Evolutionary conservation across 1,284 basidiomycete genomes (phyloP).

Genomic region (Hypsizygus ulmarius): DNA sequence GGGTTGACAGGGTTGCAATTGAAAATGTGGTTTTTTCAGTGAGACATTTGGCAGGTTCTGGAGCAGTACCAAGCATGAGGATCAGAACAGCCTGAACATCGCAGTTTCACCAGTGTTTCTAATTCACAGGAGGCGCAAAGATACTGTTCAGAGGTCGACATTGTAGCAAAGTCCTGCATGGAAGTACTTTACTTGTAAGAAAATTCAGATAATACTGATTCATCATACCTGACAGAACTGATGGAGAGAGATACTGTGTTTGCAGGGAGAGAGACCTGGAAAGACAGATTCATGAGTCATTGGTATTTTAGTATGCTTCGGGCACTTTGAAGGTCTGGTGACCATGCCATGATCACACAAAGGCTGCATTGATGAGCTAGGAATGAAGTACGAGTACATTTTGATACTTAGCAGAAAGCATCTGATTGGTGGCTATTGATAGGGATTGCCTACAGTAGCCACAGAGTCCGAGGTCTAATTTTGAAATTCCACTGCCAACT

Average conservation of each 20-base stretch:
- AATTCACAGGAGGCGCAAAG: neutral
- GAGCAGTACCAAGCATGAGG: constrained; percentile 32
- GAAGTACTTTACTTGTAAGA: neutral
- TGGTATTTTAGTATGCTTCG: too few species aligned
- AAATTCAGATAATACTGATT: neutral
- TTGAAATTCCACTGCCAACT: too few species aligned
- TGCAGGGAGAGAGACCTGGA: too few species aligned
- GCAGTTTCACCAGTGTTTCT: neutral
- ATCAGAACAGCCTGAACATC: constrained; percentile 22
- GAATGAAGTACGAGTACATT: too few species aligned
- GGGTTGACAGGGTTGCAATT: constrained; percentile 28
- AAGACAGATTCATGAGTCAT: too few species aligned
- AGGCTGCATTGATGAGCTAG: too few species aligned
- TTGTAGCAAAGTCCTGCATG: neutral
- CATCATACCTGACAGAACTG: neutral
- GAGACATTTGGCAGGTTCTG: constrained; percentile 26
- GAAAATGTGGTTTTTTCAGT: constrained; percentile 34
- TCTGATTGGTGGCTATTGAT: too few species aligned
- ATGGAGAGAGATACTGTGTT: neutral
- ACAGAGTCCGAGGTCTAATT: too few species aligned
- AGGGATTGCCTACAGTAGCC: too few species aligned
- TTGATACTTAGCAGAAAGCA: too few species aligned
- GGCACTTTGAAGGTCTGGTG: too few species aligned
- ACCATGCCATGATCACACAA: too few species aligned
- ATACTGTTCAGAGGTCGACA: neutral